Percentiles rank a stretch among this genome's conserved stretches.
These are phyloP conservation scores for Lumnitzera racemosa DNA, from an alignment of 345 rosid genomes.

Conservation along the genomic window DNA sequence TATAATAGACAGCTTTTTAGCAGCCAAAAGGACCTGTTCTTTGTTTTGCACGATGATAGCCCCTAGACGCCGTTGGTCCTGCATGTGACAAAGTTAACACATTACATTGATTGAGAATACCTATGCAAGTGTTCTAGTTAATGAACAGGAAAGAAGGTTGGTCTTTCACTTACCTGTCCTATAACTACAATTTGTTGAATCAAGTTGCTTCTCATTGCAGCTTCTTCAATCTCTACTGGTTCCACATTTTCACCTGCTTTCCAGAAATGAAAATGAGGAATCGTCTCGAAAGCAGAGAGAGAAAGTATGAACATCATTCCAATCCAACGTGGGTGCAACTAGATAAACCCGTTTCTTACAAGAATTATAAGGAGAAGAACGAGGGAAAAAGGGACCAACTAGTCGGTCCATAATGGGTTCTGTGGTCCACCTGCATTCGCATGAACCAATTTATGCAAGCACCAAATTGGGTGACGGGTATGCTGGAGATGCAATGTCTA, in stretches of 20 bases:
- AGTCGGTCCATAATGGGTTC: no score
- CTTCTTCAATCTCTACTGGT: slow-evolving; percentile 85
- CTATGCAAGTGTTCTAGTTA: no score
- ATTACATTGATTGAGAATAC: neutral
- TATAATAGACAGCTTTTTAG: slow-evolving; percentile 34
- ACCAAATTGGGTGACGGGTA: no score
- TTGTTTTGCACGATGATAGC: slow-evolving; percentile 81
- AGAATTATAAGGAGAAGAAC: no score
- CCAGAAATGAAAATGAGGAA: neutral
- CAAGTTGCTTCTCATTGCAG: slow-evolving; percentile 71
- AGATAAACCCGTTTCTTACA: no score
- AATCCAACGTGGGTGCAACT: no score
- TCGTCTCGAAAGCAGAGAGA: no score
- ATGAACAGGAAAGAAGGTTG: neutral
- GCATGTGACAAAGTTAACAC: slow-evolving; percentile 6
- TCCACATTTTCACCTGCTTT: slow-evolving; percentile 87
- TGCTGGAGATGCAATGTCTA: no score
- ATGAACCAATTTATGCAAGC: no score
- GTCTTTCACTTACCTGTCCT: slow-evolving; percentile 55
- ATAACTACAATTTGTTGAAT: slow-evolving; percentile 80
- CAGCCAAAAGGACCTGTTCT: slow-evolving; percentile 57
- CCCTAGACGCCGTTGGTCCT: slow-evolving; percentile 90
- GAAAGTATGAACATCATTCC: no score
- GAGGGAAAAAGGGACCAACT: no score
- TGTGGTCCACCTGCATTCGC: no score